Percentiles rank a stretch among this genome's conserved stretches.
Evolutionary conservation across 176 grass and related monocot species (phyloP).

Genomic region (Eragrostis nindensis): DNA sequence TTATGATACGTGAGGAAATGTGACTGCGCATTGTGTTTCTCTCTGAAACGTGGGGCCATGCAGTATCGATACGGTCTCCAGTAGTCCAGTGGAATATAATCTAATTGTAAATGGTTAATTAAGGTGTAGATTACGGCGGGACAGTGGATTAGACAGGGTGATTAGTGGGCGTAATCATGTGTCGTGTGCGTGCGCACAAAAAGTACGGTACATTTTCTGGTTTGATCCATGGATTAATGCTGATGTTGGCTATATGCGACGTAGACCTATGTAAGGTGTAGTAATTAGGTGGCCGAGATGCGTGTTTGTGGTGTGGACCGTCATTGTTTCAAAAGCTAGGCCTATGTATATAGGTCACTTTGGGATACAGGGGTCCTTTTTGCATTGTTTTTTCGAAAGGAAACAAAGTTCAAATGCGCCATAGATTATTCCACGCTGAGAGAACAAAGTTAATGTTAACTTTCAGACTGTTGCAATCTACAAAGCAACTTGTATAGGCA

Average conservation of each 20-base stretch:
- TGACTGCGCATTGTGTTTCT: not conserved
- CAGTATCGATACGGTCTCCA: not conserved
- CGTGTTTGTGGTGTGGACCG: constrained; percentile 30
- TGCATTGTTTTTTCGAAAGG: constrained; percentile 14
- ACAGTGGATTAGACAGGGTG: not conserved
- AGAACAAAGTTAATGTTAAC: not conserved
- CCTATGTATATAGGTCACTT: constrained; percentile 12
- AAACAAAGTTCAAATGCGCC: constrained; percentile 23
- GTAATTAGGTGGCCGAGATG: constrained; percentile 25
- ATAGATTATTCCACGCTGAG: not conserved
- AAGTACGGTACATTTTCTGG: not conserved
- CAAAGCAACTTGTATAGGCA: constrained; percentile 1
- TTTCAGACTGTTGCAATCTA: constrained; percentile 3
- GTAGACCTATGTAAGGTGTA: constrained; percentile 4
- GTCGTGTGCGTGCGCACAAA: constrained; percentile 22
- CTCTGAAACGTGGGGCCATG: not conserved
- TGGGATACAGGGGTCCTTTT: constrained; percentile 8
- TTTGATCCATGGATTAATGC: not conserved
- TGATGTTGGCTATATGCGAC: not conserved
- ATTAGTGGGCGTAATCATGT: constrained; percentile 37
- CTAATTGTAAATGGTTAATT: not conserved
- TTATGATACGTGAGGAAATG: not conserved
- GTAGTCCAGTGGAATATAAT: not conserved
- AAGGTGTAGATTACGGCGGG: not conserved
- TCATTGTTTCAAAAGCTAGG: constrained; percentile 4